Base-by-base conservation (phyloP, 768 basidiomycete species). In the Mycena belliarum region DNA sequence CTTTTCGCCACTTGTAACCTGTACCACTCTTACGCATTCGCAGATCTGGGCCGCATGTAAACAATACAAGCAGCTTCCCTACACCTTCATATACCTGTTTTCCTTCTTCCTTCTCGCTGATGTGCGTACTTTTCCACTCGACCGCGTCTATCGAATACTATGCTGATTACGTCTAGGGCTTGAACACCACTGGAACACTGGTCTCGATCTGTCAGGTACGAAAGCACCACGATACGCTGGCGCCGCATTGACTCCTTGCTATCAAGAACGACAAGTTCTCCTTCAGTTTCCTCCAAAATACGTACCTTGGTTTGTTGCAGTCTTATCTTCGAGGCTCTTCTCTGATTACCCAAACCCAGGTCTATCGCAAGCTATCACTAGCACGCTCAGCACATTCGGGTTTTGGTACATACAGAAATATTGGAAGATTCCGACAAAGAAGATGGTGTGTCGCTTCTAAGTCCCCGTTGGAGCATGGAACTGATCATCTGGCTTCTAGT, bases 361-460 rank as follows among this genome's bases (percentile, higher is more conserved):
- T 16, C 74, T 93, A 6, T 73, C 85, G 0, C 91, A 92, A 63
- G 89, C 89, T 1, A 76, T 89, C 52, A 89, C 88, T 0, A 91
- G 88, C 1, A 92, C 84, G 0, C 68, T 79, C 53, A 85, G 87
- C 61, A 89, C 87, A 0, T 75, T 91, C 25, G 88, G 82, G 0
- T 93, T 90, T 68, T 93, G 91, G 90, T 89, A 91, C 65, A 84
- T 93, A 53, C 91, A 93, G 71, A 77, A 75, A 44, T 83, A 89
- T 61, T 91, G 82, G 80, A 91, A 88, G 73, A 83, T 93, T 45
- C 78, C 79, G 46, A 92, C 91, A 0, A 93, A 93, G 77, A 85
- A 74, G 55, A 93, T 93, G 91, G 89, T 87, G 44, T 32, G 75
- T 21, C 60, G 2, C 21, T 21, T 11, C 33, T 2, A 16, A 18